phyloP scores from a whole-genome alignment of 2,329 filamentous ascomycete species.

The Rhexocercosporidium sp. region DNA sequence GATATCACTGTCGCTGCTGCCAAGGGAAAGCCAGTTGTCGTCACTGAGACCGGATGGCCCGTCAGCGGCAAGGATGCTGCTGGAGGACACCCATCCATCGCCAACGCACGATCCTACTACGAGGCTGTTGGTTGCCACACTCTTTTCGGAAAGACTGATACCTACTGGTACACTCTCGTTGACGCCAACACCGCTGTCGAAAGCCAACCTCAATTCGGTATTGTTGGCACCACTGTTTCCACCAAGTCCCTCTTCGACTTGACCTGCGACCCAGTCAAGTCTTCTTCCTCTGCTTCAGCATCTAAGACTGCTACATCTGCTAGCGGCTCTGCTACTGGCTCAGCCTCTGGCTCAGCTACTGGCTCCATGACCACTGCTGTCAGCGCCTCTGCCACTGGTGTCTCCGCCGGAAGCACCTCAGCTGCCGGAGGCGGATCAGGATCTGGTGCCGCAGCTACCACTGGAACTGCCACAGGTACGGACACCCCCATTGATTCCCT shows the following conservation, averaged over 20 bases:
- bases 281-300: not conserved
- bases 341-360: not conserved
- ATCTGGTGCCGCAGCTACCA: not conserved
- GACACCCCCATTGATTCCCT: too few relatives aligned
- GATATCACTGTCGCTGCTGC: conserved; percentile 7
- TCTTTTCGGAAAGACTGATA: conserved; percentile 17
- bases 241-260: conserved; percentile 12
- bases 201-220: conserved; percentile 16
- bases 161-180: conserved; percentile 21
- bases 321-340: conserved; percentile 1
- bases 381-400: not conserved
- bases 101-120: conserved; percentile 15
- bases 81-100: not conserved
- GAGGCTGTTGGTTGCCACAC: conserved; percentile 17
- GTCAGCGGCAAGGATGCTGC: not conserved
- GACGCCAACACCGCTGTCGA: conserved; percentile 10
- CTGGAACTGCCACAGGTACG: not conserved
- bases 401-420: not conserved
- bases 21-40: conserved; percentile 15
- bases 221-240: conserved; percentile 14
- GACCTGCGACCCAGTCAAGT: conserved; percentile 1
- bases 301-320: conserved; percentile 4
- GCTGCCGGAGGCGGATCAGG: not conserved
- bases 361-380: not conserved
- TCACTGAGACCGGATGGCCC: conserved; percentile 22